Evolutionary conservation across 2,329 filamentous ascomycete species (phyloP), one percentile per base, ranked within the genome.

Genomic region (Aureobasidium sp.): DNA sequence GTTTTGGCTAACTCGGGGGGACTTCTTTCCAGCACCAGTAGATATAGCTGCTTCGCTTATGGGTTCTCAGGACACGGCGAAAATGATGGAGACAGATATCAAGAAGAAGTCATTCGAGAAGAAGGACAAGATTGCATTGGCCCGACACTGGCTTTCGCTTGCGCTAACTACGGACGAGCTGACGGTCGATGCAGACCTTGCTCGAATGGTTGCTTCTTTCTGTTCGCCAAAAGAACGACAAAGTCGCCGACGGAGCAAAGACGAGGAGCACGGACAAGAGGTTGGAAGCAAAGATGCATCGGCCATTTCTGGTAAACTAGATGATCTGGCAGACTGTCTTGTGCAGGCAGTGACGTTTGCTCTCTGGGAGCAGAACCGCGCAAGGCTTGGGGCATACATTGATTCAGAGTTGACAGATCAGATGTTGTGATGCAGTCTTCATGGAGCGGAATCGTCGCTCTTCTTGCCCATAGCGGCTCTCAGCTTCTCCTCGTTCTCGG

Each of bases 291-390:
- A 11, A 39, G 37, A 41, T n/a, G 30, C 25, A 32, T 13, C 21
- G 21, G 59, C 25, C 16, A 45, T 41, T 16, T 29, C 69, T 27
- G 68, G 67, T n/a, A 94, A 94, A 73, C 73, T 93, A 59, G 90
- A 95, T 72, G 90, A 95, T 75, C 74, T 95, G 54, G 88, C 90
- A 0, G 90, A 95, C 75, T 89, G 86, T 70, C 75, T 94, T 30
- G 71, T 94, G 59, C 90, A 95, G 72, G 90, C 85, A 2, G 79
- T 90, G 62, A 86, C 89, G 3, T 93, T 88, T 85, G 73, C 90
- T 41, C 80, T 85, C 63, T 95, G 90, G 90, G 84, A 91, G 69
- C 75, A 79, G 66, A 88, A 88, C 66, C 64, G 73, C 25, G 44
- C 61, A 29, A 61, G 62, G 50, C 64, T 71, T 30, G 16, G 30